Evolutionary conservation across 176 grass and related monocot species (phyloP).

Genomic region (Eragrostis curvula): DNA sequence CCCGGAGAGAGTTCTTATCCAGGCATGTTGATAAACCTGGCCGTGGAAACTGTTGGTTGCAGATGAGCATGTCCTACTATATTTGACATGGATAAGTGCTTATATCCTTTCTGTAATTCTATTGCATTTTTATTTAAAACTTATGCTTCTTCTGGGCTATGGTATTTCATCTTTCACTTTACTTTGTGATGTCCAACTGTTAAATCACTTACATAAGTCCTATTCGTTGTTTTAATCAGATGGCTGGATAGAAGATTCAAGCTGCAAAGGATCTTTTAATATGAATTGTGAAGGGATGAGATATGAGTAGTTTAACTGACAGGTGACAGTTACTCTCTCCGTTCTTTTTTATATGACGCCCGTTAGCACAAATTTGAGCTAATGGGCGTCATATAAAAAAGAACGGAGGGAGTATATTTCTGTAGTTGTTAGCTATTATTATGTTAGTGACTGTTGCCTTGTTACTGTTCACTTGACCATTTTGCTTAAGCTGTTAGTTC

Average conservation of each 20-base stretch:
- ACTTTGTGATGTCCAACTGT: neutral
- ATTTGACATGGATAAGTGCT: neutral
- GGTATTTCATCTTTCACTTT: neutral
- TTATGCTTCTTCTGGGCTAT: neutral
- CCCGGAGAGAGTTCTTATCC: neutral
- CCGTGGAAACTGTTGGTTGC: neutral
- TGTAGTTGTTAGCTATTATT: neutral
- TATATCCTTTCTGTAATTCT: no score
- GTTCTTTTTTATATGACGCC: no score
- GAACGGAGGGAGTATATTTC: no score
- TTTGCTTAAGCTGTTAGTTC: neutral
- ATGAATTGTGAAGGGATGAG: neutral
- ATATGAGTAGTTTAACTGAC: neutral
- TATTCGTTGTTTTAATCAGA: constrained; percentile 32
- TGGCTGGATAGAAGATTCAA: constrained; percentile 22
- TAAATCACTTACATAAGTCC: neutral
- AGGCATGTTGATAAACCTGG: neutral
- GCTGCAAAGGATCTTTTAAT: neutral
- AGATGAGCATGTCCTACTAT: neutral
- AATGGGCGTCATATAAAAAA: no score
- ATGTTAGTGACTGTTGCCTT: no score
- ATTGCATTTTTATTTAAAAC: neutral
- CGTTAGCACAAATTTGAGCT: no score
- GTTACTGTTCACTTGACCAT: neutral
- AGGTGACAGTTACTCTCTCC: no score